Conservation (phyloP, 2,329 filamentous ascomycete genomes). For the Pseudogymnoascus sp. region DNA sequence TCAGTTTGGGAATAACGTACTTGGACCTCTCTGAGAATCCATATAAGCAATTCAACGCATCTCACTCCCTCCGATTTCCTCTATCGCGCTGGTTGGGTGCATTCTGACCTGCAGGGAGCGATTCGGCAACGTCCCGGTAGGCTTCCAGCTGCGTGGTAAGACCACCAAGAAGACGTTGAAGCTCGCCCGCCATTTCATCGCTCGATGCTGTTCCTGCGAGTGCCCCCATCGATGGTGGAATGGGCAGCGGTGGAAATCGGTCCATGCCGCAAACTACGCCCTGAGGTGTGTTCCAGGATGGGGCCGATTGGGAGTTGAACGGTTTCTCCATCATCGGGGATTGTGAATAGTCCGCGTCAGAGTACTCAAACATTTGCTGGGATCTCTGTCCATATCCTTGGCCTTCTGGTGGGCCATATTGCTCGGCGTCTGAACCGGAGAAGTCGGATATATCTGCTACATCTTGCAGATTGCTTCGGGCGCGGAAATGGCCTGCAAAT, state of each 20-base stretch:
- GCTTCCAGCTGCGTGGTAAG: conserved; percentile 22
- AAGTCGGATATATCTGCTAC: conserved; percentile 27
- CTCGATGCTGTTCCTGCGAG: conserved; percentile 22
- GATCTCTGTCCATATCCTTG: background rate
- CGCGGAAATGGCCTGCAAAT: conserved; percentile 30
- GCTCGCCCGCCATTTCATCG: conserved; percentile 23
- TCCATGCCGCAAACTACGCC: conserved; percentile 3
- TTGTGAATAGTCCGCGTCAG: background rate
- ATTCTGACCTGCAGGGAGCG: conserved; percentile 4
- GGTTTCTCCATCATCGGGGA: conserved; percentile 11
- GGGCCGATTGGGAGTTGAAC: conserved; percentile 11
- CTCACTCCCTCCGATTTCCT: background rate
- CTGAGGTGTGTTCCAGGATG: conserved; percentile 14
- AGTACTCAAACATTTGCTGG: background rate
- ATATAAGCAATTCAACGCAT: background rate
- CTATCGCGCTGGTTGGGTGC: background rate
- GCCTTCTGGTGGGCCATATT: background rate
- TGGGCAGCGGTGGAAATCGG: conserved; percentile 19
- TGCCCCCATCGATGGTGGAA: conserved; percentile 22
- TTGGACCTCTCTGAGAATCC: background rate
- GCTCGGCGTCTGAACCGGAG: conserved; percentile 24
- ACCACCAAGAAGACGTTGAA: conserved; percentile 20
- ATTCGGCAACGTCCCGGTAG: conserved; percentile 23
- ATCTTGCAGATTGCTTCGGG: conserved; percentile 19
- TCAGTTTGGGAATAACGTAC: background rate